Base-by-base conservation (phyloP, 2,329 filamentous ascomycete genomes). In the Trichoderma polysporum region DNA sequence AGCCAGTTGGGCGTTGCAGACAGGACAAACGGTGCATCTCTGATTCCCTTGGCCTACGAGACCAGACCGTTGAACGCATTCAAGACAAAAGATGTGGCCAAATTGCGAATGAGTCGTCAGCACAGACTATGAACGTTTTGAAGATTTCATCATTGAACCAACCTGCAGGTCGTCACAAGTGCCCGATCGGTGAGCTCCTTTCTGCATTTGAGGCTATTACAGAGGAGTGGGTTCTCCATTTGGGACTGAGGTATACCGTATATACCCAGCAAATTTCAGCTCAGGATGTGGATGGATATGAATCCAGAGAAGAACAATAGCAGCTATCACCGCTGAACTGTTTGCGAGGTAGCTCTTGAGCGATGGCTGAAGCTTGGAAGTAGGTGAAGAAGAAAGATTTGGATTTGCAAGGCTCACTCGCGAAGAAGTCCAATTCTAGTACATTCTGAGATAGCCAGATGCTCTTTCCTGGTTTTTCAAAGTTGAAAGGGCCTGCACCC, bases 161-260 rank as follows among this genome's bases (percentile, higher is more conserved):
- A 91, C 92, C 91, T 93, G 86, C 94, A 98, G 15, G 91, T 95
- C 4, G 94, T 97, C 37, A 97, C 92, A 1, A 97, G 84, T 12
- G 93, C 94, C 69, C 85, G 84, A 47, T 91, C 88, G 37, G 81
- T 83, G 37, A 97, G 84, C 70, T 89, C 86, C 47, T 81, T 82
- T 54, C 92, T 86, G 74, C 94, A 97, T 69, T 89, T 90, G 39
- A 94, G 83, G 31, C 88, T 86, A 76, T 97, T 97, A 82, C 94
- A 97, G 39, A 87, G 86, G 27, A 97, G 81, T 25, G 83, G 80
- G 68, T 90, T 86, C 67, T 97, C 92, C 91, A 96, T 95, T 37
- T 19, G 47, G 49, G 12, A 9, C 13, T 19, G 31, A 49, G 13
- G 2, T 15, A n/a, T n/a, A 9, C 3, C 10, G 49, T 47, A 15